A percentile compares a stretch with the other conserved stretches of the same genome.
phyloP scores from a whole-genome alignment of 106 monocot genomes.

The Phalaenopsis equestris region DNA sequence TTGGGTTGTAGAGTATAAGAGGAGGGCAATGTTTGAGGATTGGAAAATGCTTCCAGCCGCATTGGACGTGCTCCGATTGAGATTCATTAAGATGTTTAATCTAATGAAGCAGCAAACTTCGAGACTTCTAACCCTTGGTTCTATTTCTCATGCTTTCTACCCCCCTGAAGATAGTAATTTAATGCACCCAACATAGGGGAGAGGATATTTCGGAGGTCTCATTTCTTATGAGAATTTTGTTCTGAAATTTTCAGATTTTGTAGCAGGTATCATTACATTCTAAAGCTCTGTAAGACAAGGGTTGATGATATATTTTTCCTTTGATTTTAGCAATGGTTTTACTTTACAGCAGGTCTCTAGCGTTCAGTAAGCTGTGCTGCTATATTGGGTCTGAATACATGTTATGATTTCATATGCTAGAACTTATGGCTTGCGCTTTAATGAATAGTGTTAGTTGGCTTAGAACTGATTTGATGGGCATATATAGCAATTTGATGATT shows the following conservation, averaged over 20 bases:
- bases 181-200: not conserved
- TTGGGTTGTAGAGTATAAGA: conserved; percentile 63
- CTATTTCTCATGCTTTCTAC: not conserved
- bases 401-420: too few relatives aligned
- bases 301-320: not conserved
- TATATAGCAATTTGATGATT: too few relatives aligned
- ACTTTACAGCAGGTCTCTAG: not conserved
- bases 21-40: conserved; percentile 20
- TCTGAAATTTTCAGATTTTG: not conserved
- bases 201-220: not conserved
- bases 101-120: not conserved
- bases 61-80: not conserved
- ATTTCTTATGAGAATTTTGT: not conserved
- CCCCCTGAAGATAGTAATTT: not conserved
- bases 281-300: not conserved
- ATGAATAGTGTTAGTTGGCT: too few relatives aligned
- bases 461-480: too few relatives aligned
- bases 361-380: too few relatives aligned
- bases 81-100: not conserved
- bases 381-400: too few relatives aligned
- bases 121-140: not conserved
- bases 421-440: too few relatives aligned
- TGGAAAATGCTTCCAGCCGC: not conserved
- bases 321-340: not conserved
- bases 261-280: not conserved